Base-by-base conservation (phyloP, 257 asterid genomes). In the Solanum verrucosum region DNA sequence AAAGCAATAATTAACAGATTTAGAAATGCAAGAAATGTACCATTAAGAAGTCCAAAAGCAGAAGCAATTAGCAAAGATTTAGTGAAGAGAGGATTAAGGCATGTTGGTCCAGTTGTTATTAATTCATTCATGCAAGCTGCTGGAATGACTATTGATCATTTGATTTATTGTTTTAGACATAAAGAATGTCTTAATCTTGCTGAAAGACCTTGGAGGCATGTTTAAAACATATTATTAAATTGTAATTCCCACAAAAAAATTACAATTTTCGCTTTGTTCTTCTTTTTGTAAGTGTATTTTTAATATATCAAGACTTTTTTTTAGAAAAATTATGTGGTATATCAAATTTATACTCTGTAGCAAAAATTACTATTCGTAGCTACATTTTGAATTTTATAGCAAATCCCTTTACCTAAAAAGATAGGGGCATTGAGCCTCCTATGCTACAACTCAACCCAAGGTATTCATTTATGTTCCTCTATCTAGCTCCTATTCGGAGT, bases 151-250 rank as follows among this genome's bases (percentile, higher is more conserved):
- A 90, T 94, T 79, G 99, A 97, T 87, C 98, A 97, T 90, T 94
- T 96, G 31, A 94, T 95, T 60, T 92, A 93, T 77, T 97, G 98
- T 78, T 96, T 91, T 90, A 93, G 98, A 89, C 91, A 95, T 38
- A 86, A 83, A 23, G 94, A 96, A 52, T 97, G 98, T 75, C 95
- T 96, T 5, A 89, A 90, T 81, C 94, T 95, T 88, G 98, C 98
- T 6, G 96, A 96, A 88, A 94, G 95, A 90, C 98, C 99, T n/a
- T 96, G 98, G 99, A 95, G 97, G 86, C 98, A 96, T 90, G 94
- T 93, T 63, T 96, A 87, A 94, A 79, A 8, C 46, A 59, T 81
- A 20, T 46, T 7, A 59, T 11, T 31, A 35, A 16, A 23, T 59
- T 84, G 46, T 34, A 68, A 25, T 83, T 56, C 42, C 11, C 21